Conservation (phyloP, 1,139 yeast genomes). For the Sugiyamaella novakii region DNA sequence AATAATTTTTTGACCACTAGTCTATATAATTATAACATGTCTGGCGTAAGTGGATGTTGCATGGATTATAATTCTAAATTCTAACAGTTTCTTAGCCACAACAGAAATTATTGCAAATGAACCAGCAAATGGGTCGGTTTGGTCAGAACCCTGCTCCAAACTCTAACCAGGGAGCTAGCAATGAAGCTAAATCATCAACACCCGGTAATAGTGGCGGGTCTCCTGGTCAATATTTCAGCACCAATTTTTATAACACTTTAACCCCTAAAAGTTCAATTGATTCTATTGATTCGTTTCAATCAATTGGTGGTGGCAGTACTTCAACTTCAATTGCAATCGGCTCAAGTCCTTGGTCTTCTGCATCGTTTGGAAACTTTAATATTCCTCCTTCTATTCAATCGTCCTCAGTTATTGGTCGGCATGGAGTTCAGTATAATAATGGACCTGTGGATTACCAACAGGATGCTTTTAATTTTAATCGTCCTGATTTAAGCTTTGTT, state of each 20-base stretch:
- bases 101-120: slow-evolving; percentile 6
- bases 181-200: background rate
- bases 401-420: slow-evolving; percentile 1
- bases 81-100: background rate
- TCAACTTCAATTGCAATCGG: slow-evolving; percentile 15
- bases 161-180: background rate
- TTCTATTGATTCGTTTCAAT: slow-evolving; percentile 26
- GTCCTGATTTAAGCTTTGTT: slow-evolving; percentile 10
- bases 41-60: slow-evolving; percentile 7
- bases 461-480: slow-evolving; percentile 13
- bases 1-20: no score
- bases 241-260: slow-evolving; percentile 24
- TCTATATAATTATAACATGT: no score
- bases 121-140: slow-evolving; percentile 2
- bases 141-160: background rate
- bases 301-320: slow-evolving; percentile 16
- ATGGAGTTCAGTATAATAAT: background rate
- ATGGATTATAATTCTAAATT: background rate
- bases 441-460: slow-evolving; percentile 7
- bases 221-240: slow-evolving; percentile 13
- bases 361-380: slow-evolving; percentile 20
- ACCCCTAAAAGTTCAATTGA: slow-evolving; percentile 30
- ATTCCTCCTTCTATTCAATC: slow-evolving; percentile 14
- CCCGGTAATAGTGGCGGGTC: background rate
- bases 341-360: slow-evolving; percentile 22